phyloP scores from a whole-genome alignment of 2,329 filamentous ascomycete genomes.

The Fusarium cyanostomum region DNA sequence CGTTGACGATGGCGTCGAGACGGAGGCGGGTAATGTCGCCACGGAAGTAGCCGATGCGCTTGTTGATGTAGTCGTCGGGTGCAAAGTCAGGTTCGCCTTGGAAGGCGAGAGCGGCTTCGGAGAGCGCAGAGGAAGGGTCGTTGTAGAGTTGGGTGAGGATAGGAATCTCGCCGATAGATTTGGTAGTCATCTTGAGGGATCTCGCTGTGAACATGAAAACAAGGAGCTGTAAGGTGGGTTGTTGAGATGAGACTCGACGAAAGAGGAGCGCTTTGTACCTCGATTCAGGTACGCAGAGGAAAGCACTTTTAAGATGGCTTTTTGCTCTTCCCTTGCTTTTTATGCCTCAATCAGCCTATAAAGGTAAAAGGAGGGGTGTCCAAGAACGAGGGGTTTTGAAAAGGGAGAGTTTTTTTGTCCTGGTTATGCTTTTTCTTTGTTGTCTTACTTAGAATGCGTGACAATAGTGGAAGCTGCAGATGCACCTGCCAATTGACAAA shows the following conservation, averaged over 20 bases:
- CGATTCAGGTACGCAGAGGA: not conserved
- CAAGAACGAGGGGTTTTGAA: not conserved
- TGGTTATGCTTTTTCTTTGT: slow-evolving; percentile 12
- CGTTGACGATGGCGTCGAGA: slow-evolving; percentile 90
- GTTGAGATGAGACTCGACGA: not conserved
- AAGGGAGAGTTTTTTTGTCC: not conserved
- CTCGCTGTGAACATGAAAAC: slow-evolving; percentile 33
- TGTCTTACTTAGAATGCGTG: not conserved
- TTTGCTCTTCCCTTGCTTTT: not conserved
- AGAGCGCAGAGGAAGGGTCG: slow-evolving; percentile 22
- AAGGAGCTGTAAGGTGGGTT: not conserved
- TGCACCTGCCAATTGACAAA: not conserved
- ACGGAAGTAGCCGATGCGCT: slow-evolving; percentile 74
- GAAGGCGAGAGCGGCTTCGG: slow-evolving; percentile 6
- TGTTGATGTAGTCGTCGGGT: slow-evolving; percentile 68
- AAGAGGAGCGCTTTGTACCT: not conserved
- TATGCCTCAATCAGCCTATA: not conserved
- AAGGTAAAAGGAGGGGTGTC: not conserved
- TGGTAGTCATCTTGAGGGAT: slow-evolving; percentile 42
- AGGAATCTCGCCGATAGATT: slow-evolving; percentile 64
- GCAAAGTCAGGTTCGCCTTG: slow-evolving; percentile 9
- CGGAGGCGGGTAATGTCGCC: slow-evolving; percentile 84
- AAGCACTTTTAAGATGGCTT: not conserved
- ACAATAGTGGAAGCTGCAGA: slow-evolving; percentile 3
- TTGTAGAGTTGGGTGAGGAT: slow-evolving; percentile 72